Conservation (phyloP, 345 rosid species). For the Citrus mangshanensis region DNA sequence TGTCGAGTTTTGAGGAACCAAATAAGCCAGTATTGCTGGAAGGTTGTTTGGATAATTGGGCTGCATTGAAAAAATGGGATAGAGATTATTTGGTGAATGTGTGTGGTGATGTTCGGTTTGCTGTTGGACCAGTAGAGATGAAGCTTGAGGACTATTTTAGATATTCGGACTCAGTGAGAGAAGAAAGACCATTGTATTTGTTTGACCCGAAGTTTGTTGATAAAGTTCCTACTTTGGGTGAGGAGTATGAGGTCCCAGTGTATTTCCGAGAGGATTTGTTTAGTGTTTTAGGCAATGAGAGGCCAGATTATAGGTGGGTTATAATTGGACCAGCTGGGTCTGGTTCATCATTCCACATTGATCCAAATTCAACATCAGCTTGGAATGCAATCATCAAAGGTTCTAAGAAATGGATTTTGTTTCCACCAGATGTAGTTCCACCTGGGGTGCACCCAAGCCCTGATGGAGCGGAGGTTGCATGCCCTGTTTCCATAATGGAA, state of each 20-base stretch:
- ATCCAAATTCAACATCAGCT: slow-evolving; percentile 98
- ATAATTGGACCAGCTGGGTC: slow-evolving; percentile 94
- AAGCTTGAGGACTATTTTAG: slow-evolving; percentile 65
- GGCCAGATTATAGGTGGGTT: slow-evolving; percentile 95
- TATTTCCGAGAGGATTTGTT: slow-evolving; percentile 90
- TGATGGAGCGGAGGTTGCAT: slow-evolving; percentile 96
- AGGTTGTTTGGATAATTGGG: slow-evolving; percentile 82
- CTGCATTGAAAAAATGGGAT: slow-evolving; percentile 63
- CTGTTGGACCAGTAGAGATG: slow-evolving; percentile 89
- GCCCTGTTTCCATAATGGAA: slow-evolving; percentile 92
- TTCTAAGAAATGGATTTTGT: slow-evolving; percentile 92
- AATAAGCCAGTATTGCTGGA: slow-evolving; percentile 91
- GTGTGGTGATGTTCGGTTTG: slow-evolving; percentile 56
- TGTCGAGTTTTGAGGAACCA: slow-evolving; percentile 65
- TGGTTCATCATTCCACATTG: slow-evolving; percentile 95
- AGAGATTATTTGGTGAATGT: slow-evolving; percentile 59
- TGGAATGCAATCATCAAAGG: slow-evolving; percentile 95
- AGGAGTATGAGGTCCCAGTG: slow-evolving; percentile 69
- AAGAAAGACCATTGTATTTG: slow-evolving; percentile 93
- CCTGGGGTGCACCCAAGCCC: slow-evolving; percentile 98
- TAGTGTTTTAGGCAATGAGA: slow-evolving; percentile 68
- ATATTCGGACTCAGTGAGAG: slow-evolving; percentile 70
- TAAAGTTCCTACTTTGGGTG: slow-evolving; percentile 64
- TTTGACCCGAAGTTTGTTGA: slow-evolving; percentile 90
- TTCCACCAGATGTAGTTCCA: slow-evolving; percentile 91